A percentile compares a stretch with the other conserved stretches of the same genome.
Evolutionary conservation across 1,284 basidiomycete species (phyloP).

Genomic region (Bjerkandera adusta): DNA sequence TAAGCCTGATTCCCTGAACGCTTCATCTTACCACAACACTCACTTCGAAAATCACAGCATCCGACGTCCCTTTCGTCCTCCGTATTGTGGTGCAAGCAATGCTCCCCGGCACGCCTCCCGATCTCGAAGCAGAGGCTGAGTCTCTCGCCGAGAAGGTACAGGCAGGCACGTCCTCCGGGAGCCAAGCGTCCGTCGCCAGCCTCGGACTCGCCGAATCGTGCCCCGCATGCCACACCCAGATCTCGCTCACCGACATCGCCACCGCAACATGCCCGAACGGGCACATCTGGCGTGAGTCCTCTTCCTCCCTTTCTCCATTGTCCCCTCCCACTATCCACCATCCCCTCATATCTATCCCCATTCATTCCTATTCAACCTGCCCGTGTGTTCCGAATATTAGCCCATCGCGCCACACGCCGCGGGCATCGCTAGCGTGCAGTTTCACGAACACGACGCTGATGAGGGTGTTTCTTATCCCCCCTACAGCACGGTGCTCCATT

Average conservation of each 20-base stretch:
- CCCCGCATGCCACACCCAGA: slow-evolving; percentile 61
- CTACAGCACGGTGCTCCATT: slow-evolving; percentile 63
- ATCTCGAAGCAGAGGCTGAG: slow-evolving; percentile 51
- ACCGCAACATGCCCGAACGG: slow-evolving; percentile 62
- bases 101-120: slow-evolving; percentile 44
- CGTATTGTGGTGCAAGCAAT: slow-evolving; percentile 55
- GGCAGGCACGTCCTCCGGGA: slow-evolving; percentile 27
- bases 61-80: slow-evolving; percentile 54
- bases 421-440: too few relatives aligned
- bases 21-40: not conserved
- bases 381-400: too few relatives aligned
- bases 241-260: slow-evolving; percentile 53
- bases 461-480: slow-evolving; percentile 2
- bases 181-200: slow-evolving; percentile 18
- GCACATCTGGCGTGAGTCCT: slow-evolving; percentile 60
- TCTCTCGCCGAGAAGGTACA: slow-evolving; percentile 41
- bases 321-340: slow-evolving; percentile 6
- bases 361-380: slow-evolving; percentile 6
- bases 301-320: not conserved
- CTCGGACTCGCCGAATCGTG: slow-evolving; percentile 51
- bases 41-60: slow-evolving; percentile 11
- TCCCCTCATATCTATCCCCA: not conserved
- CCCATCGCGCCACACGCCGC: too few relatives aligned
- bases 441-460: too few relatives aligned
- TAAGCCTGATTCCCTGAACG: slow-evolving; percentile 34